Conservation (phyloP, 2,329 filamentous ascomycete species). For the Fusarium pseudonygamai region DNA sequence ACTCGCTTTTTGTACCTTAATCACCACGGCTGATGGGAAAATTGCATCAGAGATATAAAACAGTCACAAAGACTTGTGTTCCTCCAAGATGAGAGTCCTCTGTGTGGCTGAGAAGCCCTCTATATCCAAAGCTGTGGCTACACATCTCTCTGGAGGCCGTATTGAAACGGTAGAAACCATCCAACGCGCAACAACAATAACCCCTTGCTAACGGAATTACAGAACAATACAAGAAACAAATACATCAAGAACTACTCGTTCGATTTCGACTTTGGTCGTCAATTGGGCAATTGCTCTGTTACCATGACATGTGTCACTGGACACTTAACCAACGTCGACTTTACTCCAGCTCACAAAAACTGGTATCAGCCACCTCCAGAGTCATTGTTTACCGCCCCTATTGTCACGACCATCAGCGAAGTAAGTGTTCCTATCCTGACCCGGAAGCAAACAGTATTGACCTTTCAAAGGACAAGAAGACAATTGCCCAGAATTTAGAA, state of each 20-base stretch:
- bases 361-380: constrained; percentile 86
- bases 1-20: constrained; percentile 9
- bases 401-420: constrained; percentile 72
- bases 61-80: neutral
- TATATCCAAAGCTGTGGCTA: constrained; percentile 92
- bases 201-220: constrained; percentile 33
- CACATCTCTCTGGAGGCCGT: constrained; percentile 83
- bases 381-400: constrained; percentile 81
- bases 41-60: neutral
- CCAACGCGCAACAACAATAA: neutral
- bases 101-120: constrained; percentile 79
- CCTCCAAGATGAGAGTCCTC: constrained; percentile 58
- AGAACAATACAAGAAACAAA: constrained; percentile 75
- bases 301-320: constrained; percentile 95
- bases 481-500: constrained; percentile 86
- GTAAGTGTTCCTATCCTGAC: constrained; percentile 54
- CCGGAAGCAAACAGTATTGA: constrained; percentile 13
- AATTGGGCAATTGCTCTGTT: constrained; percentile 84
- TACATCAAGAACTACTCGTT: constrained; percentile 97
- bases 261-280: constrained; percentile 82
- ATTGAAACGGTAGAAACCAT: constrained; percentile 70
- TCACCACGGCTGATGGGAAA: neutral
- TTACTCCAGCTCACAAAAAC: constrained; percentile 75
- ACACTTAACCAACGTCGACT: constrained; percentile 85
- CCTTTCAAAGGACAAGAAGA: constrained; percentile 72